phyloP scores from a whole-genome alignment of 2,329 filamentous ascomycete species.

The Pyrenochaeta sp. region DNA sequence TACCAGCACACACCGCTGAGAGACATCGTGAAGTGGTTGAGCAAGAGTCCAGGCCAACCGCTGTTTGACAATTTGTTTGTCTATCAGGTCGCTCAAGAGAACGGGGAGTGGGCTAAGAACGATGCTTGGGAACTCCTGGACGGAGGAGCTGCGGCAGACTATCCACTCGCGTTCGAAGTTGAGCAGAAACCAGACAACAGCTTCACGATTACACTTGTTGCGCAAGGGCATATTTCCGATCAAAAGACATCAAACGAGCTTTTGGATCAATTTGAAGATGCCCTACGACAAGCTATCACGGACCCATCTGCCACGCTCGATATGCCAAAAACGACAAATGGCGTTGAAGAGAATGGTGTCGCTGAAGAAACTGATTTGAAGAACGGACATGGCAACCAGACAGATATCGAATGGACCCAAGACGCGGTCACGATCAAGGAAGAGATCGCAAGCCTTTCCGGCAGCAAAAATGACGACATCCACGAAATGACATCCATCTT shows the following conservation, averaged over 20 bases:
- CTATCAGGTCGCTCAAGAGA: slow-evolving; percentile 66
- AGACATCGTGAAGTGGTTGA: slow-evolving; percentile 81
- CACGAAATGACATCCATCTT: slow-evolving; percentile 71
- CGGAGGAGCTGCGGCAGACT: slow-evolving; percentile 63
- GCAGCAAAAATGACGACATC: slow-evolving; percentile 60
- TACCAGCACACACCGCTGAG: slow-evolving; percentile 83
- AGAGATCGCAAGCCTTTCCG: slow-evolving; percentile 70
- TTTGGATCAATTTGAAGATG: slow-evolving; percentile 52
- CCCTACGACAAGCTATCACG: slow-evolving; percentile 46
- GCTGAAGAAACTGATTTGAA: not conserved
- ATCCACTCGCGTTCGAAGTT: slow-evolving; percentile 79
- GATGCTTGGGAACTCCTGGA: slow-evolving; percentile 62
- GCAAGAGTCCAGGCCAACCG: slow-evolving; percentile 58
- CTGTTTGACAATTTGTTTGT: slow-evolving; percentile 82
- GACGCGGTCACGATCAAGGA: slow-evolving; percentile 62
- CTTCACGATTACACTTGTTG: slow-evolving; percentile 67
- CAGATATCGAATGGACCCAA: slow-evolving; percentile 65
- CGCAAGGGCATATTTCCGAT: slow-evolving; percentile 58
- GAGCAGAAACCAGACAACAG: slow-evolving; percentile 59
- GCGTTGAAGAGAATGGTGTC: not conserved
- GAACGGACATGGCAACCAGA: not conserved
- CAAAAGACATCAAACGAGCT: slow-evolving; percentile 47
- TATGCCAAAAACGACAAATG: slow-evolving; percentile 4
- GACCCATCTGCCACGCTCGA: slow-evolving; percentile 37
- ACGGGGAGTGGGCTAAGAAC: slow-evolving; percentile 29